A percentile compares a stretch with the other conserved stretches of the same genome.
phyloP scores from a whole-genome alignment of 2,329 filamentous ascomycete genomes.

The Colletotrichum melonis region DNA sequence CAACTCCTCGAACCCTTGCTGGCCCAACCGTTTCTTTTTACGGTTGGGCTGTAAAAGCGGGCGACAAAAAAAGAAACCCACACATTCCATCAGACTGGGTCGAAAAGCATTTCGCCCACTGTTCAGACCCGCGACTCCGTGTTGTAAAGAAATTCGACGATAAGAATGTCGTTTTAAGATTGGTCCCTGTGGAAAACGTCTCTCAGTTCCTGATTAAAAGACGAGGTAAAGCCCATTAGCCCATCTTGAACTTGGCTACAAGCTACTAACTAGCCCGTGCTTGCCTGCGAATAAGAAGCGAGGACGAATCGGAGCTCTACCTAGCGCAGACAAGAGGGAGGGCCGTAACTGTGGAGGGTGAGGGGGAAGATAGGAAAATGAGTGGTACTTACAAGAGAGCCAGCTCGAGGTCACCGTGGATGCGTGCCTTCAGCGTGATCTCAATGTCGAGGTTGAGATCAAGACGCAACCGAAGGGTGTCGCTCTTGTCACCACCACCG shows the following conservation, averaged over 20 bases:
- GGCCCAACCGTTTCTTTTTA: constrained; percentile 3
- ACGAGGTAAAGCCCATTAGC: constrained; percentile 38
- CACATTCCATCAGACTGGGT: constrained; percentile 21
- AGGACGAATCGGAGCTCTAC: constrained; percentile 28
- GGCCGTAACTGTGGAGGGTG: constrained; percentile 5
- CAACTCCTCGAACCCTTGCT: constrained; percentile 7
- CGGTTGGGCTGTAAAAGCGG: not conserved
- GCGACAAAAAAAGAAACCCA: constrained; percentile 23
- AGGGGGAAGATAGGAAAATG: constrained; percentile 23
- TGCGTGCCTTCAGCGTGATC: constrained; percentile 86
- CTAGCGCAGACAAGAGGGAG: not conserved
- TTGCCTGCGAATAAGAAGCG: constrained; percentile 36
- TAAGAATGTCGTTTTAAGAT: constrained; percentile 27
- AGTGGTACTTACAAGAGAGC: constrained; percentile 67
- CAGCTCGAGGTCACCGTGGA: constrained; percentile 85
- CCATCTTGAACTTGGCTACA: constrained; percentile 35
- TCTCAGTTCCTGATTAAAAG: constrained; percentile 39
- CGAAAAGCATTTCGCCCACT: constrained; percentile 17
- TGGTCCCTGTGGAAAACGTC: constrained; percentile 36
- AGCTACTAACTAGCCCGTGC: constrained; percentile 37
- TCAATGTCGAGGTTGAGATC: constrained; percentile 88
- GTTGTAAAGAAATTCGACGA: constrained; percentile 1
- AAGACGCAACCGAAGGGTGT: constrained; percentile 78
- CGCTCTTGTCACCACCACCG: constrained; percentile 60
- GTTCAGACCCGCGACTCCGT: constrained; percentile 25